Base-by-base conservation (phyloP, 1,284 basidiomycete species). In the Ustilago hordei region DNA sequence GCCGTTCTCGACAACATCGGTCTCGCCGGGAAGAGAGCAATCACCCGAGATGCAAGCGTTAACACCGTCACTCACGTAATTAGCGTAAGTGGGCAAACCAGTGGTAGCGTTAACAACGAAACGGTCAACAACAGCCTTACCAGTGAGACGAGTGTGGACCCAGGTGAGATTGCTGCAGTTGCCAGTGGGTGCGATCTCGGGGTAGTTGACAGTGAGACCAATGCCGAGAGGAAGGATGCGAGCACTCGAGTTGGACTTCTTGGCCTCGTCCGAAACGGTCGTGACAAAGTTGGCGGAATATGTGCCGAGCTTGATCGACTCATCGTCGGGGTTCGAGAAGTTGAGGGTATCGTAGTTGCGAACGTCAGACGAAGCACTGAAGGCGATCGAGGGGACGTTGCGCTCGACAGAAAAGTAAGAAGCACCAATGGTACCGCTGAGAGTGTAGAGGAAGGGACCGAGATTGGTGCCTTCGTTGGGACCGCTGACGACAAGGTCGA, bases 371-470 rank as follows among this genome's bases (percentile, higher is more conserved):
- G 60, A 64, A 39, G 82, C 79, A n/a, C 68, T 71, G 61, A 84
- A 82, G 3, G 82, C 82, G 34, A 82, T 75, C 12, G 79, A 63
- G 31, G 82, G 81, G 4, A 82, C 64, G 32, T 65, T 74, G 34
- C 79, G 72, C 60, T 74, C 76, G 17, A 82, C 72, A 15, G 70
- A 56, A 32, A 69, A 74, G 64, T 78, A 81, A 11, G 77, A 66
- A 2, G 81, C 82, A 2, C 81, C 83, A 35, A 82, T 59, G n/a
- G 82, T 82, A 11, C 81, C 82, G n/a, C 50, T 63, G n/a, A 84
- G 69, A 12, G 82, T 81, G 60, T 67, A 80, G 19, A 84, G 60
- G 58, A 80, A 82, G 6, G 79, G 55, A 23, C 79, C 81, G 19
- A 83, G 62, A 59, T 81, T 82, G 45, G 57, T 72, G 17, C 78